phyloP scores from a whole-genome alignment of 768 basidiomycete genomes.

The Pleurotus eryngii region DNA sequence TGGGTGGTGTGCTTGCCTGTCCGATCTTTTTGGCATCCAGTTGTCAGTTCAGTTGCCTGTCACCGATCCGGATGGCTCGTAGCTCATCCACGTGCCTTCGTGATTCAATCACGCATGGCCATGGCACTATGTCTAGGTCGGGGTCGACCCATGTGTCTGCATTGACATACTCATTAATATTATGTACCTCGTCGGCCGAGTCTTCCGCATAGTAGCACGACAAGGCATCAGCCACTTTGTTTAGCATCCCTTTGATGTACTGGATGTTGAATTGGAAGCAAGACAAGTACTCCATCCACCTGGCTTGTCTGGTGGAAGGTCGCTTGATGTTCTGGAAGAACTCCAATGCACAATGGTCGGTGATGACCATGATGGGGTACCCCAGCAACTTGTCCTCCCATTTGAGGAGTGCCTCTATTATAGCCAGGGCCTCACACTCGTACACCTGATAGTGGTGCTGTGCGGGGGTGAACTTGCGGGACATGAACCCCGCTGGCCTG shows the following conservation, averaged over 20 bases:
- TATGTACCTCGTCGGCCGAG: slow-evolving; percentile 6
- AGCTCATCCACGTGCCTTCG: not conserved
- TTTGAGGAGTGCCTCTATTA: slow-evolving; percentile 18
- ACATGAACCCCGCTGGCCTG: slow-evolving; percentile 20
- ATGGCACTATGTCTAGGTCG: slow-evolving; percentile 7
- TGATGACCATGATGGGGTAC: slow-evolving; percentile 17
- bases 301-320: slow-evolving; percentile 11
- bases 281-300: slow-evolving; percentile 27
- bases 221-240: slow-evolving; percentile 26
- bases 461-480: slow-evolving; percentile 17
- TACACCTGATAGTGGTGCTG: slow-evolving; percentile 14
- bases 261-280: slow-evolving; percentile 21
- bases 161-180: slow-evolving; percentile 11
- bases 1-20: too few species aligned
- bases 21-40: too few species aligned
- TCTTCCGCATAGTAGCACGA: slow-evolving; percentile 25
- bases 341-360: slow-evolving; percentile 24
- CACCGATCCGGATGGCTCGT: not conserved
- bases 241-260: slow-evolving; percentile 19
- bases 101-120: not conserved
- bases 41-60: too few species aligned
- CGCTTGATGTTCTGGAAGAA: slow-evolving; percentile 17
- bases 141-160: slow-evolving; percentile 17
- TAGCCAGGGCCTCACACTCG: slow-evolving; percentile 14
- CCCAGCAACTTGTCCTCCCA: slow-evolving; percentile 30